phyloP scores from a whole-genome alignment of 257 asterid genomes.

The Apocynum venetum region DNA sequence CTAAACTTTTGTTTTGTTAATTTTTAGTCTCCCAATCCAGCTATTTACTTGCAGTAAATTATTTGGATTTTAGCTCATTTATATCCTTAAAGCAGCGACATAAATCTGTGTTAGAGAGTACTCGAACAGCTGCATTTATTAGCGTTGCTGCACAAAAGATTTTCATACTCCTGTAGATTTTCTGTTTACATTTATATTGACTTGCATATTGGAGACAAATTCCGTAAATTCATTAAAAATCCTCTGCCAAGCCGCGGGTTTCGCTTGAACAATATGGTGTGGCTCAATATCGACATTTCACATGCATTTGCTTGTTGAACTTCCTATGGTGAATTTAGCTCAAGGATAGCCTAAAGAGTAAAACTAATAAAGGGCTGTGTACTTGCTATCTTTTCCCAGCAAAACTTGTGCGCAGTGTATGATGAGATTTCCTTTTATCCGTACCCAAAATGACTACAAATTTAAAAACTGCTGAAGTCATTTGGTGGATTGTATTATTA shows the following conservation, averaged over 20 bases:
- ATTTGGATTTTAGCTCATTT: background rate
- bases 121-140: background rate
- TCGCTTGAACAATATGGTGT: slow-evolving; percentile 3
- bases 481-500: slow-evolving; percentile 10
- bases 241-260: background rate
- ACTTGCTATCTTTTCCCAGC: slow-evolving; percentile 10
- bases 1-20: background rate
- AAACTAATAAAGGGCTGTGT: slow-evolving; percentile 6
- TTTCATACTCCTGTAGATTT: slow-evolving; percentile 1
- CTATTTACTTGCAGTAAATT: background rate
- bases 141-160: slow-evolving; percentile 8
- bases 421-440: slow-evolving; percentile 24
- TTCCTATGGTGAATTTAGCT: slow-evolving; percentile 6
- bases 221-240: background rate
- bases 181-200: background rate
- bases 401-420: slow-evolving; percentile 10
- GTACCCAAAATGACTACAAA: slow-evolving; percentile 7
- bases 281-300: slow-evolving; percentile 5
- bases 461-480: background rate
- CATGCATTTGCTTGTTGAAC: slow-evolving; percentile 18
- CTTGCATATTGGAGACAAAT: slow-evolving; percentile 15
- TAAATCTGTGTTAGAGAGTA: slow-evolving; percentile 4
- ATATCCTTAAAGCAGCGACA: background rate
- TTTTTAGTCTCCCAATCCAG: background rate
- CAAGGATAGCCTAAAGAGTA: background rate